Percentiles rank a stretch among this genome's conserved stretches.
Conservation (phyloP, 305 asterid genomes). For the Euphrasia arctica region DNA sequence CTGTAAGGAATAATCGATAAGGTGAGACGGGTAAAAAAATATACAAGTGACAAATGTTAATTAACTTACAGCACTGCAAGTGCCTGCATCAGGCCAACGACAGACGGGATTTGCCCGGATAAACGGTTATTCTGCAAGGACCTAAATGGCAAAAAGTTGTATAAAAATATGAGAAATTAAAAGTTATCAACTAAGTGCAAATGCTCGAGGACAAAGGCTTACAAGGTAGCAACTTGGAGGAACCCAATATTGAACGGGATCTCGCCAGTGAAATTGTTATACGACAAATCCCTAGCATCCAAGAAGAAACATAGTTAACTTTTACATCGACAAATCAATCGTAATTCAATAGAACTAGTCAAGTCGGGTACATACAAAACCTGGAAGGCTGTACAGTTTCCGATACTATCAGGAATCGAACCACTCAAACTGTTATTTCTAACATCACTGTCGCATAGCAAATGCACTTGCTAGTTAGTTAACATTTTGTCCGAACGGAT, state of each 20-base stretch:
- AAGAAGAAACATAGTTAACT: constrained; percentile 5
- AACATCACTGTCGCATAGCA: constrained; percentile 63
- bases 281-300: constrained; percentile 77
- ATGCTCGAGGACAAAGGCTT: constrained; percentile 17
- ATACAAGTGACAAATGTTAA: too few relatives aligned
- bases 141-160: constrained; percentile 24
- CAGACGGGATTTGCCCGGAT: constrained; percentile 79
- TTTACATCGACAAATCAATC: background rate
- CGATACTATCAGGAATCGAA: constrained; percentile 72
- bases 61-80: constrained; percentile 88
- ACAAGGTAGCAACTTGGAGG: constrained; percentile 92
- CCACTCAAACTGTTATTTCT: constrained; percentile 93
- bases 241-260: constrained; percentile 96
- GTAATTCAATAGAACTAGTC: background rate
- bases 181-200: too few relatives aligned
- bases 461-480: background rate
- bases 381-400: constrained; percentile 97
- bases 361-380: constrained; percentile 78
- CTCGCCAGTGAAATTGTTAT: constrained; percentile 68
- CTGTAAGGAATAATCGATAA: constrained; percentile 21
- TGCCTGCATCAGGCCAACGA: constrained; percentile 97
- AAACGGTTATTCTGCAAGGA: constrained; percentile 84
- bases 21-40: background rate
- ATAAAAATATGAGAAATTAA: too few relatives aligned
- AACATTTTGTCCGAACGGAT: background rate